Conservation (phyloP, 225 moss, liverwort and hornwort species). For the Neckera pumila region DNA sequence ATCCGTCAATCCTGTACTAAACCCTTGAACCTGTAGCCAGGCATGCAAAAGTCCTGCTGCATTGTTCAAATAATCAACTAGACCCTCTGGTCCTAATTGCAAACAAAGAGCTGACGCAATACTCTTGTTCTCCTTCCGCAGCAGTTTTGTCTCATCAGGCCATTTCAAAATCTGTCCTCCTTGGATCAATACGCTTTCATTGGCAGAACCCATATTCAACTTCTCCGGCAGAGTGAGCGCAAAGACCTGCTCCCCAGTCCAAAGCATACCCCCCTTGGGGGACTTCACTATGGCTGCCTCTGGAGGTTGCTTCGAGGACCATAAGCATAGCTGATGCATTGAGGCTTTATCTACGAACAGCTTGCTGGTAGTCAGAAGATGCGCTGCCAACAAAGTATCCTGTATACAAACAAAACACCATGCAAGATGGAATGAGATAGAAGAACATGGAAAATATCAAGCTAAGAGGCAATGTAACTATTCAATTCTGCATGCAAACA, state of each 20-base stretch:
- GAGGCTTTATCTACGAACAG: conserved; percentile 34
- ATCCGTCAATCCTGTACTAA: conserved; percentile 63
- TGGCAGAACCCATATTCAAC: conserved; percentile 28
- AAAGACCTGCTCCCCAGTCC: conserved; percentile 90
- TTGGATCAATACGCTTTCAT: conserved; percentile 30
- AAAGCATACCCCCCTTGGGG: conserved; percentile 54
- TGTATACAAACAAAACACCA: conserved; percentile 4
- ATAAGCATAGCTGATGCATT: conserved; percentile 62
- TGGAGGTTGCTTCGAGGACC: conserved; percentile 42
- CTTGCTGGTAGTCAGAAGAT: conserved; percentile 54
- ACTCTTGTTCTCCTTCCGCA: conserved; percentile 42
- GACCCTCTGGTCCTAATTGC: conserved; percentile 34
- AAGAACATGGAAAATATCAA: conserved; percentile 7
- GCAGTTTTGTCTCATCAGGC: conserved; percentile 40
- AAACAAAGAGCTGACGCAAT: conserved; percentile 48
- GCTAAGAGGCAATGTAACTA: background rate
- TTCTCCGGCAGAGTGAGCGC: conserved; percentile 28
- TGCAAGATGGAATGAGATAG: conserved; percentile 6
- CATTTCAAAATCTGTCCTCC: conserved; percentile 59
- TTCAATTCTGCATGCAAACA: background rate
- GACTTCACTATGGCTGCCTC: conserved; percentile 65
- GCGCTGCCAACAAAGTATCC: conserved; percentile 67
- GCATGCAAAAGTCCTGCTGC: conserved; percentile 57
- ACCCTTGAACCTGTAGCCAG: conserved; percentile 63
- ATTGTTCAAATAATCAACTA: conserved; percentile 60